phyloP scores from a whole-genome alignment of 1,284 basidiomycete species.

The Vanrija humicola region DNA sequence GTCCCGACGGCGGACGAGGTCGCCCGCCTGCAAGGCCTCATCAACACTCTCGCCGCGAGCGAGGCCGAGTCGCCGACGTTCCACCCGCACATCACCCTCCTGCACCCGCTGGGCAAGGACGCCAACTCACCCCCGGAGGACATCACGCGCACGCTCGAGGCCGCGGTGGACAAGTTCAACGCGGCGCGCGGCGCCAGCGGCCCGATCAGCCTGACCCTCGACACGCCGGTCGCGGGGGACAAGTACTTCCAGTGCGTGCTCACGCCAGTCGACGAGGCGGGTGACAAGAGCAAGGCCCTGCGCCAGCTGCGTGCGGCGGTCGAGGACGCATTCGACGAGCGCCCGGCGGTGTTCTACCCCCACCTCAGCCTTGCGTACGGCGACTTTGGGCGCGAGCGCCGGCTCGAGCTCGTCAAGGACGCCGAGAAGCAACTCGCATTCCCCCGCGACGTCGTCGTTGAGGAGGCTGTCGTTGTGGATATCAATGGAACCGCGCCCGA shows the following conservation, averaged over 20 bases:
- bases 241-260: conserved; percentile 40
- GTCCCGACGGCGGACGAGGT: conserved; percentile 4
- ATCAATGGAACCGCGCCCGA: conserved; percentile 10
- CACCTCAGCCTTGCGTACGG: conserved; percentile 39
- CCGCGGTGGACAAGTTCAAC: not conserved
- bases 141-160: not conserved
- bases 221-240: conserved; percentile 14
- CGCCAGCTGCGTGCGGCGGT: conserved; percentile 14
- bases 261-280: conserved; percentile 19
- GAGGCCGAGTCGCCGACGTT: conserved; percentile 22
- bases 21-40: conserved; percentile 8
- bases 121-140: not conserved
- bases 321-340: not conserved
- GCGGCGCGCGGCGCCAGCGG: not conserved
- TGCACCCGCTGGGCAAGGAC: conserved; percentile 15
- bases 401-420: conserved; percentile 21
- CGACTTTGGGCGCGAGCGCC: conserved; percentile 15
- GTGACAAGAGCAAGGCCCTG: conserved; percentile 3
- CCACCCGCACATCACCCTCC: conserved; percentile 35
- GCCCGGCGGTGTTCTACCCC: conserved; percentile 27
- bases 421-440: conserved; percentile 3
- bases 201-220: conserved; percentile 3
- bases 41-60: conserved; percentile 10
- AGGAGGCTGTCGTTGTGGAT: conserved; percentile 15
- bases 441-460: conserved; percentile 1